phyloP scores from a whole-genome alignment of 2,329 filamentous ascomycete genomes.

The Aphanocladium album region DNA sequence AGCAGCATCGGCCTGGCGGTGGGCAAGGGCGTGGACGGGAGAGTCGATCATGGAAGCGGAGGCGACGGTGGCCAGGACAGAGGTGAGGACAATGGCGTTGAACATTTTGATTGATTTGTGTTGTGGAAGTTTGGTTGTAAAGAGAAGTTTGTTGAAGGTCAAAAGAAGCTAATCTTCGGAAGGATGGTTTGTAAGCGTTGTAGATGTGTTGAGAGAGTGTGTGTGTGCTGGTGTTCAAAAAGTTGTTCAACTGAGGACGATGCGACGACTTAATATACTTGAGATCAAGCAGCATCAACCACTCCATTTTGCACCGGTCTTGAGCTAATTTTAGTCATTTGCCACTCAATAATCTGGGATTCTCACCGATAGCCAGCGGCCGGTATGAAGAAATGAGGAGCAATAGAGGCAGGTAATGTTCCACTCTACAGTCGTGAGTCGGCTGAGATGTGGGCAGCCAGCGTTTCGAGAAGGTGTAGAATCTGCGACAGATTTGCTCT shows the following conservation, averaged over 20 bases:
- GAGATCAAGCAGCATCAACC: background rate
- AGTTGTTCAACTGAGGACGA: background rate
- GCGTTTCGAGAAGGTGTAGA: background rate
- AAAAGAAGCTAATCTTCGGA: background rate
- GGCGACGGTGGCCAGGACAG: conserved; percentile 4
- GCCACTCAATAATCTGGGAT: background rate
- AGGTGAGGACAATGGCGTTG: conserved; percentile 1
- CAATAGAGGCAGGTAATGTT: background rate
- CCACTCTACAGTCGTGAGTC: background rate
- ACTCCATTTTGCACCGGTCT: background rate
- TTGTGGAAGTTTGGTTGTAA: background rate
- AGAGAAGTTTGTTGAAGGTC: background rate
- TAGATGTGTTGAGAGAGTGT: background rate
- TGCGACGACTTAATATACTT: background rate
- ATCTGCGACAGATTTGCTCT: background rate
- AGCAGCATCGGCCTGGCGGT: background rate
- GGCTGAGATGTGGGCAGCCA: background rate
- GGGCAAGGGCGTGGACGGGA: background rate
- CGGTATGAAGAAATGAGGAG: background rate
- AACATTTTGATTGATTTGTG: background rate
- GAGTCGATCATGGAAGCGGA: background rate
- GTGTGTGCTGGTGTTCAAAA: background rate
- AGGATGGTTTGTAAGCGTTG: background rate
- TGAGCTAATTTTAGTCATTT: background rate
- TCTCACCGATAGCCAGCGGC: background rate